Conservation (phyloP, 108 stramenopile species). For the Aurantiochytrium sp. region DNA sequence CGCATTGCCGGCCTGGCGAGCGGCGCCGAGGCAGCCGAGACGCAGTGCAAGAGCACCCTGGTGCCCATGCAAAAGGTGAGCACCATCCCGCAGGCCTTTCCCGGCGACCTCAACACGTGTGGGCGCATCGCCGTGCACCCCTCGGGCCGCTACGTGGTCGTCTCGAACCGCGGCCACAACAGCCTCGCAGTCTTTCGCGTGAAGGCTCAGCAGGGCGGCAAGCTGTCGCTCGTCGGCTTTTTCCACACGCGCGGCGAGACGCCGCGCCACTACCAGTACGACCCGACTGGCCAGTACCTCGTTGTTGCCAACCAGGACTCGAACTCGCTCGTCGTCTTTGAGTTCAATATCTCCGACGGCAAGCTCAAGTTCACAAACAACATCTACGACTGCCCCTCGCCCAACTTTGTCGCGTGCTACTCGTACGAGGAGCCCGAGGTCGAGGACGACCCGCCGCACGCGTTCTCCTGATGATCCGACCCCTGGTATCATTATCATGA, state of each 20-base stretch:
- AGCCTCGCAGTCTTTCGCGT: slow-evolving; percentile 79
- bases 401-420: slow-evolving; percentile 85
- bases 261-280: slow-evolving; percentile 89
- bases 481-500: too few relatives aligned
- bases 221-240: slow-evolving; percentile 70
- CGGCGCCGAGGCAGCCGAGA: slow-evolving; percentile 64
- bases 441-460: neutral
- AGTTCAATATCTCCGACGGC: slow-evolving; percentile 74
- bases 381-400: slow-evolving; percentile 79
- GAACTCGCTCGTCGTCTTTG: slow-evolving; percentile 77
- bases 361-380: slow-evolving; percentile 81
- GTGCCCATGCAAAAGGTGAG: slow-evolving; percentile 76
- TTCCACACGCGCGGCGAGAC: slow-evolving; percentile 88
- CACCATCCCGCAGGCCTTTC: slow-evolving; percentile 80
- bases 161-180: slow-evolving; percentile 90
- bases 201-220: slow-evolving; percentile 66
- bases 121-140: slow-evolving; percentile 80
- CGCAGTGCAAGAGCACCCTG: slow-evolving; percentile 70
- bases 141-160: slow-evolving; percentile 76
- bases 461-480: too few relatives aligned
- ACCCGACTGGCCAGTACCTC: slow-evolving; percentile 76
- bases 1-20: slow-evolving; percentile 64
- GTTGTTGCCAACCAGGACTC: slow-evolving; percentile 90
- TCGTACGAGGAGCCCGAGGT: slow-evolving; percentile 56
- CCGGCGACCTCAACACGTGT: slow-evolving; percentile 81